Evolutionary conservation across 2,329 filamentous ascomycete species (phyloP).

Genomic region (Penicillium freii): DNA sequence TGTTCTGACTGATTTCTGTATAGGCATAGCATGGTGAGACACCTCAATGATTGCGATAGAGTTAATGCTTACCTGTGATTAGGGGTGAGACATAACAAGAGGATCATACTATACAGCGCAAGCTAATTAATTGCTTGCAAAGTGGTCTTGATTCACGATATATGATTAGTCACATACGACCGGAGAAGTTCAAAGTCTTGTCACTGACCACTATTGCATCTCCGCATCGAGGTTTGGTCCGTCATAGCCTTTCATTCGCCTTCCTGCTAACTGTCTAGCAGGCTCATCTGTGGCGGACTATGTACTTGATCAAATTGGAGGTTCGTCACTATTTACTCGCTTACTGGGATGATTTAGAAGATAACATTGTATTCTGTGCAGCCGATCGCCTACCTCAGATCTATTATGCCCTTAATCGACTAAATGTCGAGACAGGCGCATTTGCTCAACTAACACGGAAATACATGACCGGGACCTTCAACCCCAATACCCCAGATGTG

Average conservation of each 20-base stretch:
- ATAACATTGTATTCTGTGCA: slow-evolving; percentile 33
- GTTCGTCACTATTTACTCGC: slow-evolving; percentile 33
- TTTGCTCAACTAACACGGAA: slow-evolving; percentile 60
- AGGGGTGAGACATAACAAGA: slow-evolving; percentile 33
- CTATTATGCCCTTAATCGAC: slow-evolving; percentile 55
- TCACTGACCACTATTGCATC: slow-evolving; percentile 63
- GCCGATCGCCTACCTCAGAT: slow-evolving; percentile 53
- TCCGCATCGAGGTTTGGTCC: slow-evolving; percentile 53
- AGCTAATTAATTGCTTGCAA: slow-evolving; percentile 14
- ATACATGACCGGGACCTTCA: slow-evolving; percentile 60
- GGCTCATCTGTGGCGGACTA: slow-evolving; percentile 63
- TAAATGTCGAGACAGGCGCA: slow-evolving; percentile 58
- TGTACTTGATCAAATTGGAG: slow-evolving; percentile 57
- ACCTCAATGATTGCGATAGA: neutral
- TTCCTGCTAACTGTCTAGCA: slow-evolving; percentile 17
- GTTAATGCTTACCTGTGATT: slow-evolving; percentile 13
- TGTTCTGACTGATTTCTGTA: neutral
- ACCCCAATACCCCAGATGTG: slow-evolving; percentile 57
- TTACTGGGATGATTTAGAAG: neutral
- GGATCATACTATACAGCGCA: slow-evolving; percentile 10
- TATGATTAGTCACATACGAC: slow-evolving; percentile 60
- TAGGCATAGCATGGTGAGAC: slow-evolving; percentile 51
- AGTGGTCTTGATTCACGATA: slow-evolving; percentile 64
- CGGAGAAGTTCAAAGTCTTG: slow-evolving; percentile 70
- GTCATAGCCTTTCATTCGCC: neutral